Base-by-base conservation (phyloP, 495 filamentous ascomycete species). In the Talaromyces borbonicus region DNA sequence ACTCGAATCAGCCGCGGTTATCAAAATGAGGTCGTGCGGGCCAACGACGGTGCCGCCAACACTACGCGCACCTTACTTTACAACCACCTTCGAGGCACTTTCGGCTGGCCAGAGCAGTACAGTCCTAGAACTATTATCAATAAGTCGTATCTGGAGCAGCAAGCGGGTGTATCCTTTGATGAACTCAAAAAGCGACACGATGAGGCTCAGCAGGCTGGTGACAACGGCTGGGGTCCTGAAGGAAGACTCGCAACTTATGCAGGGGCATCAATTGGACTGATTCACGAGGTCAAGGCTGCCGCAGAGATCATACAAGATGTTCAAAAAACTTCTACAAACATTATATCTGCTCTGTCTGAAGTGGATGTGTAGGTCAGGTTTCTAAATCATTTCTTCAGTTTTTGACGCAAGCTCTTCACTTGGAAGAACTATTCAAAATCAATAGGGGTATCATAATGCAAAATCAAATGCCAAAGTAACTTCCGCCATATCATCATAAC, bases 231-330 rank as follows among this genome's bases (percentile, higher is more conserved):
- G 81, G 80, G 79, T 0, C 67, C 67, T 0, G 66, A 75, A 18
- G 80, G 79, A 4, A 67, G 84, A 56, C 62, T 85, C 51, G 80
- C 82, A 4, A 83, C 81, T n/a, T 90, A 86, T 68, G 82, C 81
- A 1, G 77, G 75, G 1, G 66, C 72, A 1, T 65, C 62, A 6
- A 58, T 78, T 5, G 76, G 76, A 7, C 55, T 79, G 48, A 66
- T 78, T 26, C 66, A 55, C 30, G 62, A 65, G 32, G 62, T 75
- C 2, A 58, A 59, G 49, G 43, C 46, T 25, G 75, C 74, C 0
- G 63, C 15, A 15, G 58, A 60, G 9, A 73, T 79, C 46, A 61
- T 75, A n/a, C 43, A 54, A 41, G 60, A 69, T 51, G 57, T 66
- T 8, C 25, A 25, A 30, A 14, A 63, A 56, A 56, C 43, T 25